phyloP scores from a whole-genome alignment of 2,329 filamentous ascomycete species.

The Fusarium burgessii region DNA sequence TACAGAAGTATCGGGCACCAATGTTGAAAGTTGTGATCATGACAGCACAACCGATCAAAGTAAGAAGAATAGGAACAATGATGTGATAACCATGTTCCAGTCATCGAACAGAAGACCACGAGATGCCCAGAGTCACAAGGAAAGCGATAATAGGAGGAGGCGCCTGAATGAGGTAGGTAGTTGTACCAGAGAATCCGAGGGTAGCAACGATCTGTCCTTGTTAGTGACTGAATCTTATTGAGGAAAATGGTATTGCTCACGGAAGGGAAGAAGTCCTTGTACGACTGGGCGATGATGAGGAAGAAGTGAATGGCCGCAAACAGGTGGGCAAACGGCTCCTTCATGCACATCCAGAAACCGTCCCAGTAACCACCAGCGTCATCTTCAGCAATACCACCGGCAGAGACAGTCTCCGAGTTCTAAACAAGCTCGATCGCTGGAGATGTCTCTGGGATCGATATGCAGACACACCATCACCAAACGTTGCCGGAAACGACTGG shows the following conservation, averaged over 20 bases:
- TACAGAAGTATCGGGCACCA: slow-evolving; percentile 56
- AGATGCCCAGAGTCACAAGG: slow-evolving; percentile 52
- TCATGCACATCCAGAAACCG: slow-evolving; percentile 49
- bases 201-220: slow-evolving; percentile 45
- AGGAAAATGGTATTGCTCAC: background rate
- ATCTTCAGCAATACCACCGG: slow-evolving; percentile 52
- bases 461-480: background rate
- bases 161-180: slow-evolving; percentile 56
- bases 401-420: slow-evolving; percentile 48
- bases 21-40: slow-evolving; percentile 56
- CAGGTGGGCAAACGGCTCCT: slow-evolving; percentile 54
- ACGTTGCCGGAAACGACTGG: background rate
- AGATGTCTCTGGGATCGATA: background rate
- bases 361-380: slow-evolving; percentile 56
- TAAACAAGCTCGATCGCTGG: background rate
- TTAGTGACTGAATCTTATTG: background rate
- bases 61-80: slow-evolving; percentile 52
- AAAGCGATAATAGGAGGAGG: slow-evolving; percentile 58
- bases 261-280: slow-evolving; percentile 59
- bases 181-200: slow-evolving; percentile 44
- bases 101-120: slow-evolving; percentile 55
- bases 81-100: slow-evolving; percentile 57
- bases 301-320: slow-evolving; percentile 56
- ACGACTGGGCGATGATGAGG: slow-evolving; percentile 57
- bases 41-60: slow-evolving; percentile 55